Evolutionary conservation across 176 grass and related monocot species (phyloP).

Genomic region (bread wheat (Triticum aestivum)): IWGSC_CS_RefSeq_v2.1 NC_057800.1:693191397-693191896

Average conservation of each 20-base stretch:
- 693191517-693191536: constrained; percentile 12
- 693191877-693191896: constrained; percentile 2
- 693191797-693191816: constrained; percentile 26
- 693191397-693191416: constrained; percentile 48
- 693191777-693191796: constrained; percentile 97
- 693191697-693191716: constrained; percentile 89
- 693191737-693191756: constrained; percentile 97
- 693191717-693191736: constrained; percentile 96
- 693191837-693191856: constrained; percentile 17
- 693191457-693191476: constrained; percentile 55
- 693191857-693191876: neutral
- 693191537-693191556: constrained; percentile 23
- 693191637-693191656: constrained; percentile 99
- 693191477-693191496: constrained; percentile 82
- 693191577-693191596: constrained; percentile 89
- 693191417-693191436: constrained; percentile 53
- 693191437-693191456: constrained; percentile 51
- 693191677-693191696: constrained; percentile 88
- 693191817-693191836: constrained; percentile 17
- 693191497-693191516: constrained; percentile 11
- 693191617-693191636: constrained; percentile 78
- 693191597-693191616: constrained; percentile 96
- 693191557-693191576: neutral
- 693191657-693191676: constrained; percentile 97
- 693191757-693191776: constrained; percentile 97